Evolutionary conservation across 2,329 filamentous ascomycete species (phyloP), one percentile per base, ranked within the genome.

Genomic region (Fusarium graminum): DNA sequence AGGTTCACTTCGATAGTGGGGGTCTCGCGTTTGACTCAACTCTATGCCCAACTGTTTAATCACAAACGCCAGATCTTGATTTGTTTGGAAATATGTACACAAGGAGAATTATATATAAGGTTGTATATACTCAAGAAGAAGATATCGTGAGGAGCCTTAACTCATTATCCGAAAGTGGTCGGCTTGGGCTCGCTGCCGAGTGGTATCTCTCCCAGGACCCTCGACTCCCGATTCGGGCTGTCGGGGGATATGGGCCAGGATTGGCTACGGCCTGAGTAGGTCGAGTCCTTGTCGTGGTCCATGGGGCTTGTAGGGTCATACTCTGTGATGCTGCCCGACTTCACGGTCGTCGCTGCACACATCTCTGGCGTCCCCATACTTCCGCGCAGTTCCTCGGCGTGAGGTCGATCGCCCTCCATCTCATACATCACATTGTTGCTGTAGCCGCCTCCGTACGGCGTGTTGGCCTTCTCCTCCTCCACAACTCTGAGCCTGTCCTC

Each of bases 361-460:
- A 72, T 44, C 36, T 72, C 70, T 9, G 70, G 70, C 9, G 70
- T 72, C 40, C 47, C 59, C 66, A 67, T 63, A 14, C 57, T 44
- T 13, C 68, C 70, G 25, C 68, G 64, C 16, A 72, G 39, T 43
- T 72, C 70, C 14, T 63, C 57, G 3, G 45, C 46, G 7, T 61
- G 52, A 12, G 68, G 64, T 30, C 68, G 53, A 30, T 71, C 66
- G 6, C 70, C 70, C 19, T 72, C 70, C 70, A 72, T 72, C 53
- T 72, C 70, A n/a, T 56, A 65, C 11, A 67, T 25, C 2, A 34
- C 47, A 8, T 44, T 46, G 34, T 39, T 55, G 3, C 45, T 38
- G 26, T 38, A 55, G 32, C 55, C 19, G 3, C 26, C 32, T 10
- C 50, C 19, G 4, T 56, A 40, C 1, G 46, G 17, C 6, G 38